Base-by-base conservation (phyloP, 2,329 filamentous ascomycete genomes). In the Thelonectria rubi region DNA sequence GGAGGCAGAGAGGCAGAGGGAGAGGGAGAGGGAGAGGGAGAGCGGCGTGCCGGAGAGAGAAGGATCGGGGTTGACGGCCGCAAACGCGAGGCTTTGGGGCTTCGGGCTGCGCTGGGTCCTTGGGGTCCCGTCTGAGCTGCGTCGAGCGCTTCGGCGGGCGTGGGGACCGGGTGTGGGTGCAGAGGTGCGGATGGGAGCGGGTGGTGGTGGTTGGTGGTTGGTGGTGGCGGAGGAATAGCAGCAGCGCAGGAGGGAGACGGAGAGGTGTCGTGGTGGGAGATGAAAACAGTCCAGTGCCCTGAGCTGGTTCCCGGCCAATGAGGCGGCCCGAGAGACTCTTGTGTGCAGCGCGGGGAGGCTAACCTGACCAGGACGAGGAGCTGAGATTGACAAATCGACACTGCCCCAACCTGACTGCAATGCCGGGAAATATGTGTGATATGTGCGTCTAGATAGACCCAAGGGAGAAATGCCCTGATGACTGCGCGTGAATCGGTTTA, bases 31-130 rank as follows among this genome's bases (percentile, higher is more conserved):
- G 7, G 26, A 30, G 26, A 30, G 26, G 10, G 26, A 5, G 26
- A 9, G 8, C 26, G 26, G 26, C 26, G 26, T 30, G 26, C 26
- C 26, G 26, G 12, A 37, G 34, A 54, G 58, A 68, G 51, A 55
- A 62, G 60, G 54, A 62, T 66, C 55, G 59, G 59, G 61, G 34
- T 63, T 65, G 55, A 69, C 55, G 56, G 56, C 56, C 50, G 37
- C 39, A 58, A 15, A 64, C 54, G 46, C 55, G 62, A 46, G 56
- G 48, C 37, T 55, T 55, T 58, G 62, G 63, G 60, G 48, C 37
- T 55, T 58, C 55, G 62, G 63, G 60, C 59, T 62, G 55, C 48
- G 18, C 54, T 50, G 55, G 54, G 58, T 57, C 26, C 26, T 30
- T 30, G 26, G 26, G 26, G 7, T 30, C 26, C 26, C 26, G 26